Base-by-base conservation (phyloP, 257 asterid species). In the Solanum sejunctum region DNA sequence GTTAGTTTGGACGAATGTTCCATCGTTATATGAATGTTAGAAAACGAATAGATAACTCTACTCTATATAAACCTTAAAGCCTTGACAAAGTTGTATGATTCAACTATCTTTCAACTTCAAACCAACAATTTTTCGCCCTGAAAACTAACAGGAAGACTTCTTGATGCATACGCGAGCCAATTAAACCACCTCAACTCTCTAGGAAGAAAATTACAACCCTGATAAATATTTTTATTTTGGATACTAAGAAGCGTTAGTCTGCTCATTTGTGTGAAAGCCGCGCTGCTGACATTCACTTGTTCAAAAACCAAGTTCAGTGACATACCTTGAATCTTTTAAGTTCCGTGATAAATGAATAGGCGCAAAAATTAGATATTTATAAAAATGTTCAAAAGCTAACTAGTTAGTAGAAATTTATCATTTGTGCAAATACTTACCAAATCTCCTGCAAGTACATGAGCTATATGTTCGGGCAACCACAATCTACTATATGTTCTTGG, bases 171-270 rank as follows among this genome's bases (percentile, higher is more conserved):
- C 36, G 72, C 23, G 2, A 55, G 85, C 87, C 84, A 85, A 39
- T 67, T 41, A 15, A 80, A 60, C 87, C 87, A 80, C 60, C 32
- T 54, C 55, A 85, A 28, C 23, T 85, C 73, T 26, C n/a, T 41
- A 63, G 84, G 63, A 0, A 85, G 32, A 70, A 7, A 52, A 54
- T 15, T 5, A 64, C 23, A 85, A 10, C 32, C 39, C 16, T 54
- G 85, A 0, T 18, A 26, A 85, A 81, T 71, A 81, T 45, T 5
- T 17, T 9, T 80, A 52, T 83, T 83, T 55, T 23, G 52, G 63
- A 86, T 11, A 55, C 79, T 86, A 84, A 86, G 86, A n/a, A 86
- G 36, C 75, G 86, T 86, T 70, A 86, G 51, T 10, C 60, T 78
- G 49, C 10, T 41, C 88, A 86, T 83, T 21, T 54, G 70, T 47